Percentiles rank a stretch among this genome's conserved stretches.
These are phyloP conservation scores for Ananas comosus DNA, from an alignment of 176 grass and related monocot species.

Conservation along the genomic window DNA sequence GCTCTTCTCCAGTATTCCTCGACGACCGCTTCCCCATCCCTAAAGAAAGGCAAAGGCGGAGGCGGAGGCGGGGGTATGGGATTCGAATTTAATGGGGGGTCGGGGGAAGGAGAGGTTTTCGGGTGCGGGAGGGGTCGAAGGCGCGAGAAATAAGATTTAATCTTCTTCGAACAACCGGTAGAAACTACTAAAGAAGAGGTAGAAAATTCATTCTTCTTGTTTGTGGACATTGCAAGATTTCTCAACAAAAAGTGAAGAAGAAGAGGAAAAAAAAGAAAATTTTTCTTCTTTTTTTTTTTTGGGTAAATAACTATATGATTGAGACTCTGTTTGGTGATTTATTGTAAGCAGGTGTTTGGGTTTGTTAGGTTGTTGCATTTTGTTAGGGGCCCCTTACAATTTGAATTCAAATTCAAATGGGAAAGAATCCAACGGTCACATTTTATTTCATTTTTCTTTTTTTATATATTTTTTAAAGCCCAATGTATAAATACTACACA, in stretches of 20 bases:
- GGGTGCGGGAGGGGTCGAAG: neutral
- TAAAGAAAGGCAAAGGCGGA: neutral
- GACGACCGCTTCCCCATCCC: neutral
- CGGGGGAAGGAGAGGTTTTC: neutral
- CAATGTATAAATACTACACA: too few relatives aligned
- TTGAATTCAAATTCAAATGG: neutral
- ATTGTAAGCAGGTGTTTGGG: neutral
- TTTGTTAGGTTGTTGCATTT: conserved; percentile 3
- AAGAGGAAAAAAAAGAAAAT: neutral
- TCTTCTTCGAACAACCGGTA: neutral
- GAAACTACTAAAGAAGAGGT: neutral
- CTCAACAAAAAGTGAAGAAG: neutral
- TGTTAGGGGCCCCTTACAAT: neutral
- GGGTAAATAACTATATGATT: neutral
- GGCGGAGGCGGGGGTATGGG: neutral
- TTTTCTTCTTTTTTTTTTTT: neutral
- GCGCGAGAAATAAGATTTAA: neutral
- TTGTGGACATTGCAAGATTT: neutral
- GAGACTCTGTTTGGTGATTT: neutral
- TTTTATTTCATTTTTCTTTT: neutral
- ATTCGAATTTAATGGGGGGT: neutral
- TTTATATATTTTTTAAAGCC: neutral
- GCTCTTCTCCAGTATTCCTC: conserved; percentile 8
- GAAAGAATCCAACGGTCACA: neutral
- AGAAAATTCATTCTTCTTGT: neutral